Evolutionary conservation across 1,284 basidiomycete genomes (phyloP).

Genomic region (Ustilago crameri): DNA sequence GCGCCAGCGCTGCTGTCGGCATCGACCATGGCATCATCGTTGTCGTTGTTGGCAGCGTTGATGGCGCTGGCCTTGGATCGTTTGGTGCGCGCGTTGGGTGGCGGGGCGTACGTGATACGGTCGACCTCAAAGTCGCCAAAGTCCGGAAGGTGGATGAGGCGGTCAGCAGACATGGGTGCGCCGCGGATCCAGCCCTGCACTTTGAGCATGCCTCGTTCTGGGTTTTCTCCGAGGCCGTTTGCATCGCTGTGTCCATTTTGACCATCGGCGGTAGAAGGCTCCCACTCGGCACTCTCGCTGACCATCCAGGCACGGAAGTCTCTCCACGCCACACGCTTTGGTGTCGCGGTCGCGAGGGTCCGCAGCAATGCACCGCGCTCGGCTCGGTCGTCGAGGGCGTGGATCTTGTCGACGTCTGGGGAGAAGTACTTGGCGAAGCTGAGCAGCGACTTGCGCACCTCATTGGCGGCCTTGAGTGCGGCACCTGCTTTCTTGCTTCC

Average conservation of each 20-base stretch:
- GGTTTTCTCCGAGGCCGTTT: constrained; percentile 30
- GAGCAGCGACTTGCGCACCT: constrained; percentile 61
- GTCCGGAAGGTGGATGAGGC: constrained; percentile 88
- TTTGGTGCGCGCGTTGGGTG: constrained; percentile 35
- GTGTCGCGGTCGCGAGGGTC: constrained; percentile 63
- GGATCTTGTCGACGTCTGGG: constrained; percentile 77
- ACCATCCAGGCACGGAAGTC: constrained; percentile 83
- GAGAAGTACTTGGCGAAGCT: constrained; percentile 89
- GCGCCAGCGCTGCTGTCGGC: constrained; percentile 19
- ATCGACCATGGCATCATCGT: too few relatives aligned
- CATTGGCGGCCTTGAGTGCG: constrained; percentile 56
- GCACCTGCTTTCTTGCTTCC: constrained; percentile 52
- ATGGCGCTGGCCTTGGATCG: constrained; percentile 37
- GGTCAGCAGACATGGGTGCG: constrained; percentile 80
- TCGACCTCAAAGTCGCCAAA: constrained; percentile 88
- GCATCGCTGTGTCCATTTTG: constrained; percentile 72
- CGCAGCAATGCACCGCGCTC: constrained; percentile 75
- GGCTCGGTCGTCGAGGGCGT: constrained; percentile 74
- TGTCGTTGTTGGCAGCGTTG: constrained; percentile 18
- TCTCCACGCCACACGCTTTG: constrained; percentile 79
- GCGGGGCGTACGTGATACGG: constrained; percentile 72
- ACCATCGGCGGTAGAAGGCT: constrained; percentile 14
- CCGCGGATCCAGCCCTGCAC: constrained; percentile 89
- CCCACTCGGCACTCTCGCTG: constrained; percentile 73
- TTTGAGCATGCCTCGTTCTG: constrained; percentile 72